Conservation (phyloP, 148 eudicot genomes). For the Rhododendron simsii region DNA sequence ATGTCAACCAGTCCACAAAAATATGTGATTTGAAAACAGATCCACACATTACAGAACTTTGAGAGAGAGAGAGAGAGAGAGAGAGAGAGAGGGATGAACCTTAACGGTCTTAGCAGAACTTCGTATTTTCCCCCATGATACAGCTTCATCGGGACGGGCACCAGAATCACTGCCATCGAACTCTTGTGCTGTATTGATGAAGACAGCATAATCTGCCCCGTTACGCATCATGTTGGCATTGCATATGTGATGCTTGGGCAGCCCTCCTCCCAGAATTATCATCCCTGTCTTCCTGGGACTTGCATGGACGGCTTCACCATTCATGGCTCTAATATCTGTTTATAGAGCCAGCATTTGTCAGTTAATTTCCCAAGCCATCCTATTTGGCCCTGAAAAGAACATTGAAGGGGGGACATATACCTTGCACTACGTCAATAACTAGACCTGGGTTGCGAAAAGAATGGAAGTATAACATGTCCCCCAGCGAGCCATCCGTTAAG, state of each 20-base stretch:
- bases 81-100: constrained; percentile 24
- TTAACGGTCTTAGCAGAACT: constrained; percentile 76
- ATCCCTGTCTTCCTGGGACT: constrained; percentile 82
- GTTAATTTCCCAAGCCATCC: neutral
- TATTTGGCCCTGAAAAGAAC: neutral
- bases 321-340: constrained; percentile 80
- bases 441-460: constrained; percentile 74
- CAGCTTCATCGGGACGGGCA: constrained; percentile 93
- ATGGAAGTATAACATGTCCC: constrained; percentile 93
- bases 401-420: constrained; percentile 19
- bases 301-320: constrained; percentile 83
- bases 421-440: constrained; percentile 77
- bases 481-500: constrained; percentile 90
- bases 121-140: constrained; percentile 92
- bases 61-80: neutral
- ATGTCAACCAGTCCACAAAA: neutral
- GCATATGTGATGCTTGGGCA: constrained; percentile 90
- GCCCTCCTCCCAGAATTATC: constrained; percentile 84
- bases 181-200: constrained; percentile 91
- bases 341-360: neutral
- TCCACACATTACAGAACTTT: neutral
- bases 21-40: neutral
- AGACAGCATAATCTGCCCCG: constrained; percentile 88
- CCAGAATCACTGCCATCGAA: constrained; percentile 94
- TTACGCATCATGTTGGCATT: constrained; percentile 96